phyloP scores from a whole-genome alignment of 2,329 filamentous ascomycete genomes.

The Fusarium devonianum region DNA sequence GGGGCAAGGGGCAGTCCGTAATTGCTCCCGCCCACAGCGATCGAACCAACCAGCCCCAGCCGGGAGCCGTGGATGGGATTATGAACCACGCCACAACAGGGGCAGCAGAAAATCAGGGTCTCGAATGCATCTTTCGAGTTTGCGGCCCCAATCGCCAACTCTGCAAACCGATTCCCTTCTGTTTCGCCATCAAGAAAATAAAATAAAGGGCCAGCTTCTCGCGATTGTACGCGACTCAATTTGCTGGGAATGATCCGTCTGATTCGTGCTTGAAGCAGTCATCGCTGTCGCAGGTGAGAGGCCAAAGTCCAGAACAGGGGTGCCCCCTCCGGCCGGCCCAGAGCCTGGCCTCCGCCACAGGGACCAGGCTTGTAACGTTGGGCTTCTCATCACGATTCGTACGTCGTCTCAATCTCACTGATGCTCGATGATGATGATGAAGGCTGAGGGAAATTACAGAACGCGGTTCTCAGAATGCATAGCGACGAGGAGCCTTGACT shows the following conservation, averaged over 20 bases:
- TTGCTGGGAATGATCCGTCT: too few species aligned
- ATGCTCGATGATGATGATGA: background rate
- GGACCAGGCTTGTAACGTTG: constrained; percentile 15
- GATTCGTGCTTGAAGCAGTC: background rate
- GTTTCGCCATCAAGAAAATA: too few species aligned
- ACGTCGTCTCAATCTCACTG: constrained; percentile 18
- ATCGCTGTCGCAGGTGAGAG: too few species aligned
- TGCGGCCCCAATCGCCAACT: too few species aligned
- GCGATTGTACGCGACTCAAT: too few species aligned
- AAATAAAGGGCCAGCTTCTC: too few species aligned
- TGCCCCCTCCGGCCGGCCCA: constrained; percentile 18
- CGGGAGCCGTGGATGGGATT: constrained; percentile 34
- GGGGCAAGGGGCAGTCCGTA: too few species aligned
- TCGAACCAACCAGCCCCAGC: constrained; percentile 24
- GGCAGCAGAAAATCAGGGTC: constrained; percentile 11
- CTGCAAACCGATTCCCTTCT: too few species aligned
- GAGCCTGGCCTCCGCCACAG: constrained; percentile 15
- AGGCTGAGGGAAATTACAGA: constrained; percentile 2
- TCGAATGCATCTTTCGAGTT: background rate
- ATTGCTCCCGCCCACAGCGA: constrained; percentile 10
- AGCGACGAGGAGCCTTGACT: background rate
- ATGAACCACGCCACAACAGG: constrained; percentile 27
- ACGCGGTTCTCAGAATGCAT: background rate
- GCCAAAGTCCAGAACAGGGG: constrained; percentile 15
- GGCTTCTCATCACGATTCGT: constrained; percentile 10